A percentile compares a stretch with the other conserved stretches of the same genome.
These are phyloP conservation scores for Penicillium salamii DNA, from an alignment of 495 filamentous ascomycete genomes.

Conservation along the genomic window DNA sequence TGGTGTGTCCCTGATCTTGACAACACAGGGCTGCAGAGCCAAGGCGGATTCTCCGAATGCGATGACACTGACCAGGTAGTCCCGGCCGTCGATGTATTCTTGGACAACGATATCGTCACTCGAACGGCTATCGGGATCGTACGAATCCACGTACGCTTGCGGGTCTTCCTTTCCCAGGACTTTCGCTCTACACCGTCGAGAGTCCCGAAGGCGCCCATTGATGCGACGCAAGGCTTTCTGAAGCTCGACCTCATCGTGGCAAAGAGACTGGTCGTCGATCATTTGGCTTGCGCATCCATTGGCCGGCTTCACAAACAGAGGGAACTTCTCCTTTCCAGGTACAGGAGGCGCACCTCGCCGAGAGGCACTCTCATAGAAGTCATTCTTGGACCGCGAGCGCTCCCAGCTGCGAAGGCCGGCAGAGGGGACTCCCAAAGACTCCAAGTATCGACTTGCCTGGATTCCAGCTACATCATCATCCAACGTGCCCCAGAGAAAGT, in stretches of 20 bases:
- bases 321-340: constrained; percentile 6
- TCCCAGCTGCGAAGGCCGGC: constrained; percentile 11
- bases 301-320: constrained; percentile 14
- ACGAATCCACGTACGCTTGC: neutral
- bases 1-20: constrained; percentile 3
- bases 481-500: constrained; percentile 17
- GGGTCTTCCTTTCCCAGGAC: neutral
- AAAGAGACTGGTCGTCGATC: constrained; percentile 11
- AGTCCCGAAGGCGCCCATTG: constrained; percentile 6
- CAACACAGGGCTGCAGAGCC: constrained; percentile 8
- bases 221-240: neutral
- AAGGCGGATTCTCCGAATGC: constrained; percentile 6
- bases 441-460: constrained; percentile 14
- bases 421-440: constrained; percentile 10
- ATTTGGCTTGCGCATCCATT: constrained; percentile 9
- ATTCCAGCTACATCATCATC: constrained; percentile 14
- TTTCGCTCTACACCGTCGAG: constrained; percentile 2
- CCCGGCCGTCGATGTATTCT: constrained; percentile 9
- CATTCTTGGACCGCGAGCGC: constrained; percentile 8
- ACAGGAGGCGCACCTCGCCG: constrained; percentile 4
- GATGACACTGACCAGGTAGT: constrained; percentile 6
- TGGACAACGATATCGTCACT: constrained; percentile 12
- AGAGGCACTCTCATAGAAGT: constrained; percentile 8
- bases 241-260: constrained; percentile 5
- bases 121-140: neutral